These are phyloP conservation scores for Pseudognaphalium luteoalbum DNA, from an alignment of 129 eudicot genomes.

Conservation along the genomic window DNA sequence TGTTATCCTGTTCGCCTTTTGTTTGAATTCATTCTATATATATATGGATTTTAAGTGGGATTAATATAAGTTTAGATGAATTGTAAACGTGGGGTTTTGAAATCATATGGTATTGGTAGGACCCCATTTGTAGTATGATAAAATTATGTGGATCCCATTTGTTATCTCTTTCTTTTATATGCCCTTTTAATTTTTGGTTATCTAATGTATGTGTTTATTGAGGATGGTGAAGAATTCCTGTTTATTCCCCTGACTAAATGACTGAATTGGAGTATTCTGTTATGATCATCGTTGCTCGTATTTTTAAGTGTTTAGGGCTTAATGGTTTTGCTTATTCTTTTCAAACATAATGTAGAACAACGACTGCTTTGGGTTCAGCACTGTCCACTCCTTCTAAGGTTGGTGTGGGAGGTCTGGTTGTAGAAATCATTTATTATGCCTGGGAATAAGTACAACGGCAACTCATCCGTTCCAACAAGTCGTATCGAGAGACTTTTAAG, in stretches of 20 bases:
- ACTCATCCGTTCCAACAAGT: constrained; percentile 53
- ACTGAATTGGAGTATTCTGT: not conserved
- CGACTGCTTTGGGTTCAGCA: constrained; percentile 31
- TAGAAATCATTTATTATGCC: constrained; percentile 62
- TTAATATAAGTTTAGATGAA: constrained; percentile 21
- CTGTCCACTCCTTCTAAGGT: constrained; percentile 31
- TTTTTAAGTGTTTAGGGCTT: constrained; percentile 14
- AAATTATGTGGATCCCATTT: constrained; percentile 55
- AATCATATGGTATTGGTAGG: constrained; percentile 41
- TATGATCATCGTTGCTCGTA: not conserved
- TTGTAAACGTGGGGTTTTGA: constrained; percentile 26
- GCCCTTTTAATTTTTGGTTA: constrained; percentile 22
- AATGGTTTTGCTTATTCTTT: constrained; percentile 21
- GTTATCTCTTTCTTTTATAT: constrained; percentile 37
- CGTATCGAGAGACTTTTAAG: constrained; percentile 75
- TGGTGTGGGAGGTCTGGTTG: constrained; percentile 41
- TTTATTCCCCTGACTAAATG: not conserved
- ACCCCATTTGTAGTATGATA: constrained; percentile 37
- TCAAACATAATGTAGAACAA: constrained; percentile 54
- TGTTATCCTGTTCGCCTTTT: not conserved
- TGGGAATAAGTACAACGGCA: constrained; percentile 67
- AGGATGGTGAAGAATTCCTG: constrained; percentile 22
- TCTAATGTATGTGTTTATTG: constrained; percentile 17
- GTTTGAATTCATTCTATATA: not conserved
- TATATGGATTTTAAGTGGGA: not conserved